Conservation (phyloP, 306 rosid genomes). For the Vicia faba region DNA sequence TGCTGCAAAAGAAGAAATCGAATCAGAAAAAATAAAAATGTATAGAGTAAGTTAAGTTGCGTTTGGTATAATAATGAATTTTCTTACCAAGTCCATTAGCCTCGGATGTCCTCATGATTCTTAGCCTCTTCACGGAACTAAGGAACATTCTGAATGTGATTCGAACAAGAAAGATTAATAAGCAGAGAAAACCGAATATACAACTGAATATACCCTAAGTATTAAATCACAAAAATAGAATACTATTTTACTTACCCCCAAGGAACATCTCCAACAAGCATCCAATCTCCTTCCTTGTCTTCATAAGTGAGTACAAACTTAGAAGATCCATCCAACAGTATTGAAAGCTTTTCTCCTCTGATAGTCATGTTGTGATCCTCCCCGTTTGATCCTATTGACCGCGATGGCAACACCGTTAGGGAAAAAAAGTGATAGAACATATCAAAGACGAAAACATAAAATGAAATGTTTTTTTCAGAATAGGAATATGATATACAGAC, state of each 20-base stretch:
- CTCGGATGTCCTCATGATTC: constrained; percentile 85
- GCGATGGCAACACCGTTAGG: constrained; percentile 19
- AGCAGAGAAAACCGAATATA: constrained; percentile 18
- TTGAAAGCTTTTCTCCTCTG: constrained; percentile 54
- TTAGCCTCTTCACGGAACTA: constrained; percentile 76
- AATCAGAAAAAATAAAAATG: constrained; percentile 28
- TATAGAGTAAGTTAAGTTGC: constrained; percentile 12
- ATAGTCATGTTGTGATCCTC: constrained; percentile 46
- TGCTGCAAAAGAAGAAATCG: constrained; percentile 51
- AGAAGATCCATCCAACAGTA: constrained; percentile 69
- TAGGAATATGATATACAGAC: neutral
- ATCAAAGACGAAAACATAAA: neutral
- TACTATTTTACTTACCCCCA: constrained; percentile 65
- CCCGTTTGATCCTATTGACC: constrained; percentile 54
- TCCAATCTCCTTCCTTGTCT: constrained; percentile 99
- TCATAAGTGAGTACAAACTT: constrained; percentile 87
- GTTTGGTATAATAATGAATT: constrained; percentile 27
- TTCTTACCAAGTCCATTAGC: constrained; percentile 76
- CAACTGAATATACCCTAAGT: constrained; percentile 10
- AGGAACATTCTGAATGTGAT: constrained; percentile 76
- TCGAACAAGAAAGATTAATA: neutral
- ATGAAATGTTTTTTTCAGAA: constrained; percentile 8
- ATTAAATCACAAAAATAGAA: constrained; percentile 7
- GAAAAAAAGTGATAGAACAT: neutral
- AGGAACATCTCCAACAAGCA: constrained; percentile 99